Percentiles rank a stretch among this genome's conserved stretches.
These are phyloP conservation scores for Candida buenavistaensis DNA, from an alignment of 1,139 yeast species.

Conservation along the genomic window DNA sequence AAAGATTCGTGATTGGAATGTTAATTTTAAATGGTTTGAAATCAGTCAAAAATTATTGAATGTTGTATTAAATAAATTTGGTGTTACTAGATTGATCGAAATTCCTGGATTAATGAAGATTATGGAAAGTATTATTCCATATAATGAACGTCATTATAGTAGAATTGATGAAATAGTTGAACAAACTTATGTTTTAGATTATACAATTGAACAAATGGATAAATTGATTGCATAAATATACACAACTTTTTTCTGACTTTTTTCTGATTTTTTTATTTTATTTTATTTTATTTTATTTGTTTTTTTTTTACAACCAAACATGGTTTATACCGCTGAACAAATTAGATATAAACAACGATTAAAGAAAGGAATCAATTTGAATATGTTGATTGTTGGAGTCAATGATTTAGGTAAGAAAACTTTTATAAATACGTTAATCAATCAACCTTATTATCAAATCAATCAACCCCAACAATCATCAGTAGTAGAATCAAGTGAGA, in stretches of 20 bases:
- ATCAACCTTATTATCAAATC: slow-evolving; percentile 16
- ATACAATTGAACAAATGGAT: slow-evolving; percentile 78
- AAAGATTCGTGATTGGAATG: slow-evolving; percentile 92
- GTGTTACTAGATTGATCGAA: slow-evolving; percentile 55
- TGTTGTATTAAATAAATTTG: slow-evolving; percentile 58
- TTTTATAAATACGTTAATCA: slow-evolving; percentile 33
- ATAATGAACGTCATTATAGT: slow-evolving; percentile 79
- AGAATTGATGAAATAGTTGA: slow-evolving; percentile 80
- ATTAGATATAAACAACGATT: slow-evolving; percentile 15
- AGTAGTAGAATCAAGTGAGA: slow-evolving; percentile 1
- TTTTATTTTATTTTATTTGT: not conserved
- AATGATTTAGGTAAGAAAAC: slow-evolving; percentile 36
- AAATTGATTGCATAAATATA: slow-evolving; percentile 25
- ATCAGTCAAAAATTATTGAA: slow-evolving; percentile 76
- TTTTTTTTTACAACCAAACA: not conserved
- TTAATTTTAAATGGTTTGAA: slow-evolving; percentile 77
- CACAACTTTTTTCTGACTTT: no score
- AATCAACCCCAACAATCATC: slow-evolving; percentile 1
- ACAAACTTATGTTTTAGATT: slow-evolving; percentile 82
- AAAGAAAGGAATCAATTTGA: slow-evolving; percentile 24
- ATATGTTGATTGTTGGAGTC: slow-evolving; percentile 33
- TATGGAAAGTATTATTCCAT: slow-evolving; percentile 78
- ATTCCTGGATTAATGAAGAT: slow-evolving; percentile 67
- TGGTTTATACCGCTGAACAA: slow-evolving; percentile 3
- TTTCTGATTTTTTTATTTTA: no score